These are phyloP conservation scores for Pyrus hybrid DNA, from an alignment of 331 rosid genomes.

Conservation along the genomic window DNA sequence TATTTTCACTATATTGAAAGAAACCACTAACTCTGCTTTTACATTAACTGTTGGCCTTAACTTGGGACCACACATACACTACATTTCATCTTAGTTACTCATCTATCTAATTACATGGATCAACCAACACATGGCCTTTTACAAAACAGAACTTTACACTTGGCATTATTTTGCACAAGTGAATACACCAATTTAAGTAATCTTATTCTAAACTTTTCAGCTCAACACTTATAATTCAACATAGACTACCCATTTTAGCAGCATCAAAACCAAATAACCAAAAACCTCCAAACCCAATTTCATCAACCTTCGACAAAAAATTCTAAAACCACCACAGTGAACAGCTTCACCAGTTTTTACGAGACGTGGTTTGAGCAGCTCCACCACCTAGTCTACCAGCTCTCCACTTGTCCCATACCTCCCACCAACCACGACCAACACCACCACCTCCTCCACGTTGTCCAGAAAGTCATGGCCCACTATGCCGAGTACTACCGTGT, in stretches of 20 bases:
- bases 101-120: too few species aligned
- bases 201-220: too few species aligned
- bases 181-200: too few species aligned
- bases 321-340: background rate
- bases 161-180: too few species aligned
- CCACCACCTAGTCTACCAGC: constrained; percentile 33
- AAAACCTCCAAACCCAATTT: background rate
- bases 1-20: too few species aligned
- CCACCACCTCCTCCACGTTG: constrained; percentile 15
- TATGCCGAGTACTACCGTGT: constrained; percentile 37
- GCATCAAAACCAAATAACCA: background rate
- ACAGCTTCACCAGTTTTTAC: constrained; percentile 34
- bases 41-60: too few species aligned
- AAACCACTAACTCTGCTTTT: too few species aligned
- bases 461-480: constrained; percentile 47
- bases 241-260: background rate
- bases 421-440: constrained; percentile 22
- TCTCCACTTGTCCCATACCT: constrained; percentile 16
- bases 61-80: too few species aligned
- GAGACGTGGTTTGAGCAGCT: constrained; percentile 49
- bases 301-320: background rate
- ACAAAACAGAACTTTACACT: too few species aligned
- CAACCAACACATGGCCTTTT: too few species aligned
- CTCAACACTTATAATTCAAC: too few species aligned
- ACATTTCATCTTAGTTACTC: too few species aligned